A percentile compares a stretch with the other conserved stretches of the same genome.
Conservation (phyloP, 106 monocot species). For the Posidonia australis region DNA sequence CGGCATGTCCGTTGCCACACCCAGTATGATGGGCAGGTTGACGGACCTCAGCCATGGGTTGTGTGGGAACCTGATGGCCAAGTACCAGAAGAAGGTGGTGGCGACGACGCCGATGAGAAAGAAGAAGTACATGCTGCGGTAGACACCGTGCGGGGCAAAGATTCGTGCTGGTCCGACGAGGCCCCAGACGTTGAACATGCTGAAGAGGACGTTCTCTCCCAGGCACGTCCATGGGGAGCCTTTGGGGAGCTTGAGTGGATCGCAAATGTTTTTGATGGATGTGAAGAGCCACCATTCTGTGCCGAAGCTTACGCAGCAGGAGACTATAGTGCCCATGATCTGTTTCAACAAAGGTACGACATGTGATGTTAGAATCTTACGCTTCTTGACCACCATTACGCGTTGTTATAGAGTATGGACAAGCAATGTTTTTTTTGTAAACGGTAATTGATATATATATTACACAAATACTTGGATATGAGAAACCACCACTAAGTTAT, state of each 20-base stretch:
- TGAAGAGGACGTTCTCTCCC: conserved; percentile 23
- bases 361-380: too few species aligned
- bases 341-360: too few species aligned
- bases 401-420: too few species aligned
- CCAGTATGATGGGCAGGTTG: conserved; percentile 11
- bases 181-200: conserved; percentile 29
- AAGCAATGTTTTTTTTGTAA: too few species aligned
- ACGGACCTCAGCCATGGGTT: conserved; percentile 11
- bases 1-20: conserved; percentile 7
- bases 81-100: conserved; percentile 4
- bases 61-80: conserved; percentile 5
- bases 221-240: conserved; percentile 32
- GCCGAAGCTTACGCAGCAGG: conserved; percentile 10
- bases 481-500: too few species aligned
- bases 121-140: conserved; percentile 21
- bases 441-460: too few species aligned
- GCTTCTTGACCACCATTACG: too few species aligned
- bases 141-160: conserved; percentile 22
- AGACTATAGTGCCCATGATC: conserved; percentile 28
- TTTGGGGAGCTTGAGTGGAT: not conserved
- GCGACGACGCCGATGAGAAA: conserved; percentile 11
- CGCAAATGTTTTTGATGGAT: conserved; percentile 25
- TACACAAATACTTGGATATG: too few species aligned
- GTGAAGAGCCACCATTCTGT: conserved; percentile 29
- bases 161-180: conserved; percentile 26